Conservation (phyloP, 345 rosid genomes). For the Firmiana major region DNA sequence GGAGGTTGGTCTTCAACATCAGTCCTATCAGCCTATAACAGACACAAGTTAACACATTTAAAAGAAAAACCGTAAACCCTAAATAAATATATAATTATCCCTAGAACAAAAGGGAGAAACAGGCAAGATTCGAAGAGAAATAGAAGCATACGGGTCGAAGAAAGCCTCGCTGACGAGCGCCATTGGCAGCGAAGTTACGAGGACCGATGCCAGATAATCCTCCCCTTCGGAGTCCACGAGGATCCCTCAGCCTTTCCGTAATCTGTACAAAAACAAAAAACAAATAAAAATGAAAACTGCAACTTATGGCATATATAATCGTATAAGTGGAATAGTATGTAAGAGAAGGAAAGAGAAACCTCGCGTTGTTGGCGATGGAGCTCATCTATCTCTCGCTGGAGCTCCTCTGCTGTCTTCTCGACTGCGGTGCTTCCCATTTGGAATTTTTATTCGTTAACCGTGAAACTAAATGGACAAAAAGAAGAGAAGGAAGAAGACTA, state of each 20-base stretch:
- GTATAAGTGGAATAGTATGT: not conserved
- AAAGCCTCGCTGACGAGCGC: conserved; percentile 59
- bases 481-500: too few relatives aligned
- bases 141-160: conserved; percentile 47
- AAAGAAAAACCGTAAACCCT: not conserved
- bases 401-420: conserved; percentile 6
- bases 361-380: conserved; percentile 6
- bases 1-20: conserved; percentile 79
- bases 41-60: not conserved
- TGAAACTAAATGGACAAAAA: too few relatives aligned
- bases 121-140: not conserved
- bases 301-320: not conserved
- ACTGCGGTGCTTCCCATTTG: conserved; percentile 12
- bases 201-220: conserved; percentile 43
- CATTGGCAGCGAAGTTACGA: conserved; percentile 52
- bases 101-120: not conserved
- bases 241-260: conserved; percentile 87
- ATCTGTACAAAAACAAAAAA: conserved; percentile 37
- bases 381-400: conserved; percentile 7
- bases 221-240: conserved; percentile 87
- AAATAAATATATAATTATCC: not conserved
- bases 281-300: not conserved
- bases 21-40: conserved; percentile 63
- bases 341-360: not conserved
- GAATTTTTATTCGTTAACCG: not conserved